Conservation (phyloP, 345 rosid genomes). For the Pistacia integerrima region DNA sequence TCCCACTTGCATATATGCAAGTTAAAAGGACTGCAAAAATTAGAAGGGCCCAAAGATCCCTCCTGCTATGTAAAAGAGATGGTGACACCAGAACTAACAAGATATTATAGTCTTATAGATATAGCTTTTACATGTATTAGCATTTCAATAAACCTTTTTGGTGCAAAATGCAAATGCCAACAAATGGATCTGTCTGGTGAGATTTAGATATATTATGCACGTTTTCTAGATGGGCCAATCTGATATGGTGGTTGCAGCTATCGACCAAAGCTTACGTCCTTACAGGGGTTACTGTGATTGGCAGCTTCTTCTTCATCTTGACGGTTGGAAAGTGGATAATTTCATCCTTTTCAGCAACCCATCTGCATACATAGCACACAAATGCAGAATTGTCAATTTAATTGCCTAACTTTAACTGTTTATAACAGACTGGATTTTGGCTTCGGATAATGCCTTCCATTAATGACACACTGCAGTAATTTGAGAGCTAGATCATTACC, state of each 20-base stretch:
- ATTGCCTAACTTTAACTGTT: slow-evolving; percentile 1
- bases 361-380: slow-evolving; percentile 34
- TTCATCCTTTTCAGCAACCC: slow-evolving; percentile 64
- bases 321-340: slow-evolving; percentile 71
- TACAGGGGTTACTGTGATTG: slow-evolving; percentile 47
- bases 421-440: neutral
- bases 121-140: slow-evolving; percentile 5
- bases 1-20: slow-evolving; percentile 31
- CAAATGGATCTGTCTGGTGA: slow-evolving; percentile 18
- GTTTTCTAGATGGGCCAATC: slow-evolving; percentile 12
- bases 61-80: slow-evolving; percentile 20
- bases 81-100: slow-evolving; percentile 44
- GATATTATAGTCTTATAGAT: slow-evolving; percentile 10
- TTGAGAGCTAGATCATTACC: slow-evolving; percentile 35
- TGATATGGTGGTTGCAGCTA: slow-evolving; percentile 14
- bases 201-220: neutral
- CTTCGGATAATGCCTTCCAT: neutral
- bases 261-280: neutral
- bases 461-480: neutral
- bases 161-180: slow-evolving; percentile 15
- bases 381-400: slow-evolving; percentile 1
- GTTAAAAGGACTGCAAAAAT: slow-evolving; percentile 15
- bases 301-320: slow-evolving; percentile 66
- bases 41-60: slow-evolving; percentile 13
- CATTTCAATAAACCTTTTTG: slow-evolving; percentile 14